phyloP scores from a whole-genome alignment of 306 rosid genomes.

The Biancaea sappan region DNA sequence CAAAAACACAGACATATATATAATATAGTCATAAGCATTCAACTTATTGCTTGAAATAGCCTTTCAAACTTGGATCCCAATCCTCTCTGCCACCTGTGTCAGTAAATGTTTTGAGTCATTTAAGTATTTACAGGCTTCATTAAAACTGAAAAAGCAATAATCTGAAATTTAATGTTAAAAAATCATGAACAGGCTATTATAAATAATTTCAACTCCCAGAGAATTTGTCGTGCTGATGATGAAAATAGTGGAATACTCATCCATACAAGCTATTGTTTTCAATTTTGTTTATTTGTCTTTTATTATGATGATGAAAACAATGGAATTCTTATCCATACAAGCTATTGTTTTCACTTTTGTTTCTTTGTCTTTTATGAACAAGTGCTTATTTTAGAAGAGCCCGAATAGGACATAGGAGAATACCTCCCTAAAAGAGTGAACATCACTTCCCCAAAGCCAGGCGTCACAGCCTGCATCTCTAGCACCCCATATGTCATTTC shows the following conservation, averaged over 20 bases:
- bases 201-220: neutral
- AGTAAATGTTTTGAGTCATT: slow-evolving; percentile 30
- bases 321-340: slow-evolving; percentile 1
- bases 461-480: slow-evolving; percentile 99
- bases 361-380: neutral
- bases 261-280: neutral
- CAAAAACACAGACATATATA: neutral
- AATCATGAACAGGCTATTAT: neutral
- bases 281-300: neutral
- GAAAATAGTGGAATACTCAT: neutral
- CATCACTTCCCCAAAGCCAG: slow-evolving; percentile 99
- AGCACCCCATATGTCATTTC: slow-evolving; percentile 98
- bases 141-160: neutral
- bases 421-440: slow-evolving; percentile 93
- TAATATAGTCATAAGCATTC: slow-evolving; percentile 22
- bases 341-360: neutral
- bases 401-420: slow-evolving; percentile 2
- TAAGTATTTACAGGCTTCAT: neutral
- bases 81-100: slow-evolving; percentile 78
- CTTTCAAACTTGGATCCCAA: slow-evolving; percentile 59
- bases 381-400: slow-evolving; percentile 3
- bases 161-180: neutral
- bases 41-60: slow-evolving; percentile 23
- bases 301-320: neutral
- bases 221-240: neutral